Evolutionary conservation across 2,329 filamentous ascomycete species (phyloP).

Genomic region (Apiospora pterosperma): DNA sequence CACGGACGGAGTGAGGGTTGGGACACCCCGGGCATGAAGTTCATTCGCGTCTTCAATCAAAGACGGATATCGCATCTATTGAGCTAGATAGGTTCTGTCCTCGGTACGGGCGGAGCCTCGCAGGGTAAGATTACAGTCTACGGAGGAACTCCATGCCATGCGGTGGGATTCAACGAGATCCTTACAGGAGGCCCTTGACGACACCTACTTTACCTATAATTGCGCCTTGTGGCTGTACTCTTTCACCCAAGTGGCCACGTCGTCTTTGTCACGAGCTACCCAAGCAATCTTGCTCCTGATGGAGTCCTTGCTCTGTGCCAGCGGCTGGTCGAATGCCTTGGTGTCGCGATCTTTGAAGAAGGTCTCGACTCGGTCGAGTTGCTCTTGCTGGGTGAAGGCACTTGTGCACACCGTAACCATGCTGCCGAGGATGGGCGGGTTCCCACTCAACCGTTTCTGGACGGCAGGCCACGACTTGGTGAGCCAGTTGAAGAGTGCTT

Average conservation of each 20-base stretch:
- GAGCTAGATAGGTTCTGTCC: not conserved
- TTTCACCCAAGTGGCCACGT: constrained; percentile 65
- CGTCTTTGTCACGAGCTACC: constrained; percentile 71
- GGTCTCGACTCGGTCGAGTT: constrained; percentile 69
- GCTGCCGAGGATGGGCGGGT: constrained; percentile 77
- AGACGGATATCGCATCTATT: not conserved
- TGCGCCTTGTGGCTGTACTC: constrained; percentile 53
- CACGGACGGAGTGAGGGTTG: no score
- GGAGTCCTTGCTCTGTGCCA: constrained; percentile 86
- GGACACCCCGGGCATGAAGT: no score
- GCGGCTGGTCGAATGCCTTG: constrained; percentile 78
- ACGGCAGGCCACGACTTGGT: constrained; percentile 85
- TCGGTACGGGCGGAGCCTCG: not conserved
- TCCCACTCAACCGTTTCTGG: constrained; percentile 78
- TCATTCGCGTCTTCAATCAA: not conserved
- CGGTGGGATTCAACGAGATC: not conserved
- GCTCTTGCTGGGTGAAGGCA: constrained; percentile 73
- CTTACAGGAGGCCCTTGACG: not conserved
- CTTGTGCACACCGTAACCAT: constrained; percentile 81
- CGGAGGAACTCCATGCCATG: not conserved
- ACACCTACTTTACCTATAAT: constrained; percentile 11
- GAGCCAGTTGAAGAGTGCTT: constrained; percentile 80
- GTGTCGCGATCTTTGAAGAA: constrained; percentile 84
- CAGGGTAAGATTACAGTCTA: not conserved
- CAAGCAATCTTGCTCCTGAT: constrained; percentile 82